Evolutionary conservation across 352 stramenopile species (phyloP), one percentile per base, ranked within the genome.

Genomic region (Globisporangium takayamanum): DNA sequence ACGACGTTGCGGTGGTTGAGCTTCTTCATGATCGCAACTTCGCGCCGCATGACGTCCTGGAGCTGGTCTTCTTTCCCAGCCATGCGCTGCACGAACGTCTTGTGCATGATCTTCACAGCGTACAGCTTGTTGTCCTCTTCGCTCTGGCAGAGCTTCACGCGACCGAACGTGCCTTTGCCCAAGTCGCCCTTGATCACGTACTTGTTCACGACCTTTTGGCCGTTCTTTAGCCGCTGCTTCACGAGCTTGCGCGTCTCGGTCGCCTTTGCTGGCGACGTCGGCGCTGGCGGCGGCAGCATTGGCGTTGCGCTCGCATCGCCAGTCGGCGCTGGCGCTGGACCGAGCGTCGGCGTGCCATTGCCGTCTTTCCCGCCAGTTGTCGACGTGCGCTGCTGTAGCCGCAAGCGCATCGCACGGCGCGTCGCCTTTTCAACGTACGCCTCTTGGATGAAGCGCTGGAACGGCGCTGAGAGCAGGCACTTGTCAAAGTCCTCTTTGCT

Each of bases 11-110:
- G 82, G 68, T 98, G 94, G 59, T 85, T 89, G 2, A 98, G 74
- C 59, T 97, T 97, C 72, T 98, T 98, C 94, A 98, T 98, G 60
- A 98, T 98, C 11, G 89, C 91, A 25, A 98, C 95, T 69, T 98
- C 94, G 25, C 87, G 79, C 10, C 84, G 80, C 56, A 95, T 51
- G 25, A 88, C 85, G 50, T 92, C 85, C 53, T 93, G 84, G 6
- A 93, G 61, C 59, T 89, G 84, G 58, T 95, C 85, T 58, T 95
- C 85, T 50, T 92, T 92, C 28, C 79, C 81, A 22, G 82, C 80
- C 80, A 95, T 92, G 48, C 84, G 85, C 62, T 92, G 84, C n/a
- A 93, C 80, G 51, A 95, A 95, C 49, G 81, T 93, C 71, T 90
- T 91, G 64, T 92, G 81, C 80, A 95, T 90, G 65, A 95, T 95